These are phyloP conservation scores for Nigrospora oryzae DNA, from an alignment of 2,329 filamentous ascomycete species.

Conservation along the genomic window DNA sequence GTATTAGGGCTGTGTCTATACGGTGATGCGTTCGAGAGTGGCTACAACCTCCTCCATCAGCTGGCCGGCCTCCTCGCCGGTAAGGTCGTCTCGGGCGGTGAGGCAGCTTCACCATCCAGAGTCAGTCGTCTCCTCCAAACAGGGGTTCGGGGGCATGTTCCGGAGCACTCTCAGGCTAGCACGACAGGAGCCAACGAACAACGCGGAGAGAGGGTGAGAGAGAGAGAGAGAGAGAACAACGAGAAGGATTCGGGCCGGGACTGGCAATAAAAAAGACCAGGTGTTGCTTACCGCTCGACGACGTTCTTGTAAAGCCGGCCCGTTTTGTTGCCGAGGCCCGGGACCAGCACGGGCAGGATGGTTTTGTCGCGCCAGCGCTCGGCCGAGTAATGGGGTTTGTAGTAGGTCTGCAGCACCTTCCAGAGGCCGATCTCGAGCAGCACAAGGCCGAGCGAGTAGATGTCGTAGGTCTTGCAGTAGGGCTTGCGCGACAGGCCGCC, in stretches of 20 bases:
- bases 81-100: conserved; percentile 25
- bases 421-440: conserved; percentile 43
- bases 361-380: conserved; percentile 33
- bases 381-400: conserved; percentile 31
- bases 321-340: conserved; percentile 30
- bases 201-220: too few relatives aligned
- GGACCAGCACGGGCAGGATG: conserved; percentile 29
- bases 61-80: conserved; percentile 25
- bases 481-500: conserved; percentile 26
- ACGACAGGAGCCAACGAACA: too few relatives aligned
- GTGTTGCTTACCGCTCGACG: conserved; percentile 19
- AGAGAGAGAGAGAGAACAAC: too few relatives aligned
- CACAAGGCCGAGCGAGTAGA: conserved; percentile 39
- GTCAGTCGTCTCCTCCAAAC: too few relatives aligned
- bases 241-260: too few relatives aligned
- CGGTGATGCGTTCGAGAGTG: conserved; percentile 27
- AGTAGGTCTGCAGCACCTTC: conserved; percentile 30
- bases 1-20: conserved; percentile 5
- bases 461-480: conserved; percentile 30
- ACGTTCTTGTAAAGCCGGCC: conserved; percentile 29
- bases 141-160: too few relatives aligned
- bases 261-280: too few relatives aligned
- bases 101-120: conserved; percentile 19
- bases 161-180: too few relatives aligned
- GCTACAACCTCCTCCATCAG: conserved; percentile 33